Conservation (phyloP, 768 basidiomycete species). For the Suillus americanus region DNA sequence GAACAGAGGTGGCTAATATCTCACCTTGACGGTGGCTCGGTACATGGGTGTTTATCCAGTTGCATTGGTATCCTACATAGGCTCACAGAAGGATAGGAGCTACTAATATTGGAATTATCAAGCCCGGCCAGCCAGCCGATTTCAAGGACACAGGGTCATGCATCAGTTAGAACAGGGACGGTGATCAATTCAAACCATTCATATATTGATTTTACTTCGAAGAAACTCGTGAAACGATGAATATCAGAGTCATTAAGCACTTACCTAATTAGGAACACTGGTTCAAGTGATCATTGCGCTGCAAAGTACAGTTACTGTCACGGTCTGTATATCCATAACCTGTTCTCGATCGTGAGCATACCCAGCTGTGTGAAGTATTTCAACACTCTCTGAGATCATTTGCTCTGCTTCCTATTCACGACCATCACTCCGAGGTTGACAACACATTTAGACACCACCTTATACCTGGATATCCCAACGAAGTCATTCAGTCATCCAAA, state of each 20-base stretch:
- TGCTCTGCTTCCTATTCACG: conserved; percentile 3
- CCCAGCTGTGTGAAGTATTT: not conserved
- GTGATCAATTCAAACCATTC: too few relatives aligned
- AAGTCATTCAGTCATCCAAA: not conserved
- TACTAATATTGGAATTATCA: not conserved
- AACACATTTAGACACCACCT: not conserved
- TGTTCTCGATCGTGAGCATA: not conserved
- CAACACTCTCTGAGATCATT: not conserved
- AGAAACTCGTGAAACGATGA: not conserved
- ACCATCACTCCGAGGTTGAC: conserved; percentile 1
- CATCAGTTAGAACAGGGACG: too few relatives aligned
- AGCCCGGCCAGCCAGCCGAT: not conserved
- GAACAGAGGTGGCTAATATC: not conserved
- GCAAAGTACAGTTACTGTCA: not conserved
- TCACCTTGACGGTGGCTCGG: not conserved
- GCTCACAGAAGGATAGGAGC: not conserved
- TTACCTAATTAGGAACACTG: not conserved
- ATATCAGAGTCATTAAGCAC: not conserved
- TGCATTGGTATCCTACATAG: not conserved
- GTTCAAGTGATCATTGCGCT: not conserved
- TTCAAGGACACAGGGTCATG: not conserved
- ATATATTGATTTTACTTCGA: not conserved
- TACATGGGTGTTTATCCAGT: not conserved
- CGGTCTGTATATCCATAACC: not conserved
- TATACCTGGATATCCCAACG: not conserved